Evolutionary conservation across 2,329 filamentous ascomycete species (phyloP), one percentile per base, ranked within the genome.

Genomic region (Neocucurbitaria cava): DNA sequence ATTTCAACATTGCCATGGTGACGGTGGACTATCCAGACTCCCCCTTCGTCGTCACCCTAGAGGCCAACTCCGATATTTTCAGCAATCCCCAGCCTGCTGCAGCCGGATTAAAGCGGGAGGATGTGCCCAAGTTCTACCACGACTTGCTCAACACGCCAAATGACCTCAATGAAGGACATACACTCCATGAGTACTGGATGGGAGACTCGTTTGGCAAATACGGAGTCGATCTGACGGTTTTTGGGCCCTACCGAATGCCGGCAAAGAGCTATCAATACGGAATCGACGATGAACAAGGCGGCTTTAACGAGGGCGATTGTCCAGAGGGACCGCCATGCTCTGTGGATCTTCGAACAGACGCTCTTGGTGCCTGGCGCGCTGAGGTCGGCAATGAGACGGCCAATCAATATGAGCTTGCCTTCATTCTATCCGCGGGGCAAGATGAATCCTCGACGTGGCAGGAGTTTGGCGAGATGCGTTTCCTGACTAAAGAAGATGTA

Each of bases 181-280:
- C 82, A 2, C 70, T 85, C 2, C 82, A 85, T 54, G 81, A 84
- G 66, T 84, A 85, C 62, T 84, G 82, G 82, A 84, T 84, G 82
- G 81, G 81, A 47, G 82, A 84, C 65, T 83, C 81, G 1, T 79
- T 76, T 11, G 82, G 82, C 2, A 76, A 78, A 17, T 84, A 79
- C 53, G 82, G 82, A 13, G 82, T 84, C 8, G 79, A 84, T 51
- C 59, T 85, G 64, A 83, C 81, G 0, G 78, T 79, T 0, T 85
- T 83, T 52, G 82, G 82, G 0, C 75, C 81, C 0, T 84, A 84
- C 52, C 71, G 72, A n/a, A 71, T 85, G 68, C 82, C 82, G 1
- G 68, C 69, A 2, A 71, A 75, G 24, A 77, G 77, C 1, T 84
- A 78, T 52, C 80, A 83, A 59, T 84, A 85, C 45, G 82, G 82